Conservation (phyloP, 2,329 filamentous ascomycete genomes). For the Escovopsis sp. region DNA sequence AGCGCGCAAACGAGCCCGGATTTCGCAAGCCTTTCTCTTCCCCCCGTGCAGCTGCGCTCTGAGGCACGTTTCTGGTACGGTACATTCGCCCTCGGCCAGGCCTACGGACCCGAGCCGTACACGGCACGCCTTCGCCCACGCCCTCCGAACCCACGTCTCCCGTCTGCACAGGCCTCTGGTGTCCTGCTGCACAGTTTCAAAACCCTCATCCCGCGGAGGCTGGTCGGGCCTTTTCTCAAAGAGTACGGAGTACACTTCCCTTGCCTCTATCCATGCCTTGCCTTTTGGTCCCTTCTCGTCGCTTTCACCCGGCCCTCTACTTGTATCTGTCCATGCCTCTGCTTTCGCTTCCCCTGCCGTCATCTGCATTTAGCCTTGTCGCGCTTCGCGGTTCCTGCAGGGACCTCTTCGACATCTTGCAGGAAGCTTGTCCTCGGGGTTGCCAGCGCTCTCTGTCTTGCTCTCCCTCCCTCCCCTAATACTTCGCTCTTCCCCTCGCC, state of each 20-base stretch:
- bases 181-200: neutral
- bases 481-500: too few relatives aligned
- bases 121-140: neutral
- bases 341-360: neutral
- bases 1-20: neutral
- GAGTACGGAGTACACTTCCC: neutral
- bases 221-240: conserved; percentile 2
- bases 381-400: too few relatives aligned
- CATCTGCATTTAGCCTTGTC: neutral
- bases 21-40: neutral
- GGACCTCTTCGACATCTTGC: neutral
- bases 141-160: neutral
- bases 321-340: conserved; percentile 1
- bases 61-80: neutral
- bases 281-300: neutral
- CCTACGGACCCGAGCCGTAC: too few relatives aligned
- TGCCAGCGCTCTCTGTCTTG: neutral
- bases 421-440: neutral
- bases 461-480: too few relatives aligned
- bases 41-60: neutral
- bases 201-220: conserved; percentile 1
- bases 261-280: neutral
- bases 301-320: neutral
- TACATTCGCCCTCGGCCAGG: neutral
- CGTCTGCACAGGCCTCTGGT: neutral